A percentile compares a stretch with the other conserved stretches of the same genome.
Evolutionary conservation across 225 moss, liverwort and hornwort species (phyloP).

Genomic region (Bryoerythrophyllum caledonicum): DNA sequence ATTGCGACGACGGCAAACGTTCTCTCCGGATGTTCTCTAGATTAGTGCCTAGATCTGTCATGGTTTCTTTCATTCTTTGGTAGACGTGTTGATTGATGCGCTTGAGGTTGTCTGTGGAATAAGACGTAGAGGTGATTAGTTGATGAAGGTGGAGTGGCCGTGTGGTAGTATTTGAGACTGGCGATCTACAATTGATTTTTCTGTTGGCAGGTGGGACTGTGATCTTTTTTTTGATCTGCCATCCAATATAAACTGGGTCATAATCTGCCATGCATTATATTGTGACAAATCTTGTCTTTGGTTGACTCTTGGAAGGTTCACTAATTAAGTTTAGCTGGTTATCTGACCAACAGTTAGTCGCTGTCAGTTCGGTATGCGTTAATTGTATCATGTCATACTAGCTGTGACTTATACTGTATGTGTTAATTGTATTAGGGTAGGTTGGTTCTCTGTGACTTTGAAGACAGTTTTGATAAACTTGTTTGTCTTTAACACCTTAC

Average conservation of each 20-base stretch:
- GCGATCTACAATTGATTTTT: background rate
- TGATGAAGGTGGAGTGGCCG: background rate
- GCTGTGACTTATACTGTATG: too few relatives aligned
- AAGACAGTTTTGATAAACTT: too few relatives aligned
- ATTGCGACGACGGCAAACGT: too few relatives aligned
- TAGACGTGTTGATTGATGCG: background rate
- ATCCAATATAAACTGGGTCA: conserved; percentile 11
- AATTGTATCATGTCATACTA: too few relatives aligned
- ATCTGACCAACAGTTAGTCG: too few relatives aligned
- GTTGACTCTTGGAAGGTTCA: background rate
- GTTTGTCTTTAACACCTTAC: too few relatives aligned
- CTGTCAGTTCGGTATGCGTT: too few relatives aligned
- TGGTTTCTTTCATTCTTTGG: background rate
- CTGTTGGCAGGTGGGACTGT: background rate
- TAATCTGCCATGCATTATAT: background rate
- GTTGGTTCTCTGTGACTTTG: too few relatives aligned
- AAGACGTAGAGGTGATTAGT: background rate
- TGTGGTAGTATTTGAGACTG: conserved; percentile 22
- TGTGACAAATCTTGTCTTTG: background rate
- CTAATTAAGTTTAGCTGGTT: too few relatives aligned
- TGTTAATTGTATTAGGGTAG: too few relatives aligned
- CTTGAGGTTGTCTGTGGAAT: background rate
- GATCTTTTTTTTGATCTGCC: conserved; percentile 21
- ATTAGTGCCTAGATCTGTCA: background rate
- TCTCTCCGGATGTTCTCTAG: too few relatives aligned